A percentile compares a stretch with the other conserved stretches of the same genome.
phyloP scores from a whole-genome alignment of 169 alveolate genomes.

The Cryptosporidium sp. region DNA sequence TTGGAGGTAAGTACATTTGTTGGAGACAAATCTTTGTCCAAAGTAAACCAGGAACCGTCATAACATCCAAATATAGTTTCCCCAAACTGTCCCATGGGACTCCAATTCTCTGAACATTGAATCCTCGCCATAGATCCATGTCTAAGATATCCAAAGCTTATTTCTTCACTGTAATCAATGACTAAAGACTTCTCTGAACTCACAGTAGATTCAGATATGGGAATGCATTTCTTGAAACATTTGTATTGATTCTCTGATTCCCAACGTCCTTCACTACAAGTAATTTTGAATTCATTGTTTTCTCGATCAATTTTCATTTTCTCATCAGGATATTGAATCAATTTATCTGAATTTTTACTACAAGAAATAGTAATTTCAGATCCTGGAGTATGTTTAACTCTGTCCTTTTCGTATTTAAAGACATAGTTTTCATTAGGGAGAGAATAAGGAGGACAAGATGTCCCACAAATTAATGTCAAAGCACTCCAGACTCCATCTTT shows the following conservation, averaged over 20 bases:
- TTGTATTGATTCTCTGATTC: constrained; percentile 8
- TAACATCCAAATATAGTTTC: constrained; percentile 18
- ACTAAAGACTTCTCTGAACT: background rate
- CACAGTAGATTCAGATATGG: background rate
- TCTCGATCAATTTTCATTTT: constrained; percentile 5
- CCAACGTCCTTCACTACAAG: constrained; percentile 66
- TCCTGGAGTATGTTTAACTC: constrained; percentile 43
- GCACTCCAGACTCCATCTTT: constrained; percentile 79
- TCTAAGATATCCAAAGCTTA: background rate
- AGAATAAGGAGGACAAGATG: constrained; percentile 78
- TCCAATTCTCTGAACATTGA: constrained; percentile 63
- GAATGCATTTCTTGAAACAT: constrained; percentile 50
- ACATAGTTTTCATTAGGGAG: constrained; percentile 36
- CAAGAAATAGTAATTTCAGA: constrained; percentile 52
- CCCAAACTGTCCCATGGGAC: background rate
- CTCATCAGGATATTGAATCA: constrained; percentile 7
- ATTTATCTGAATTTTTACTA: constrained; percentile 32
- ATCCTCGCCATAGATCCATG: constrained; percentile 70
- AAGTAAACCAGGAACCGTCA: constrained; percentile 46
- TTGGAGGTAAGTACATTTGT: background rate
- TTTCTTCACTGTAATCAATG: constrained; percentile 12
- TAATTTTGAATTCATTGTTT: constrained; percentile 13
- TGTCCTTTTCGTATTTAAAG: constrained; percentile 16
- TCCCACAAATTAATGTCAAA: constrained; percentile 77
- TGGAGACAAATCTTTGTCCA: constrained; percentile 1